These are phyloP conservation scores for Cyclotella distinguenda DNA, from an alignment of 108 stramenopile genomes.

Conservation along the genomic window DNA sequence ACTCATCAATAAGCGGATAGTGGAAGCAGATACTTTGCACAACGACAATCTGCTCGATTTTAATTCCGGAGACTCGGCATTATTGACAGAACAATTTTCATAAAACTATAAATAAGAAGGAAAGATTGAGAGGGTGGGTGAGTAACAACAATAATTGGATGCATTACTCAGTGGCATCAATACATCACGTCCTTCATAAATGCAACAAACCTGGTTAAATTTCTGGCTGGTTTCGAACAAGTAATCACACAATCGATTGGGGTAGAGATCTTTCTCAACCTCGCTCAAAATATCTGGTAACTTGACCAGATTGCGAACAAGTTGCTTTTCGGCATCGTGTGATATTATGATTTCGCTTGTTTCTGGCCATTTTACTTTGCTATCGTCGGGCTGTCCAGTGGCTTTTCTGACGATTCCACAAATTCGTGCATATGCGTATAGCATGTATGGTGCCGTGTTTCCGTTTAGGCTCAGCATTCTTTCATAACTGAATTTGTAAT, in stretches of 20 bases:
- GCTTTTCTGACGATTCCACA: conserved; percentile 94
- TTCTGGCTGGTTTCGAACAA: conserved; percentile 89
- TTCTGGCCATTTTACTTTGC: conserved; percentile 66
- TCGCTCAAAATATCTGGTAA: conserved; percentile 83
- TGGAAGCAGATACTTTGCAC: conserved; percentile 88
- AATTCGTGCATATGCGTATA: conserved; percentile 95
- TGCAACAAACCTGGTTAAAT: conserved; percentile 69
- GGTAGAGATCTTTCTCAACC: conserved; percentile 88
- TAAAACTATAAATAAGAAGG: conserved; percentile 55
- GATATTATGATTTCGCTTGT: conserved; percentile 69
- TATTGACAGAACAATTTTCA: conserved; percentile 88
- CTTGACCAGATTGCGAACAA: conserved; percentile 85
- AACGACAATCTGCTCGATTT: conserved; percentile 86
- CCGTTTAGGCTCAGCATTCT: conserved; percentile 97
- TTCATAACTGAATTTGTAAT: conserved; percentile 98
- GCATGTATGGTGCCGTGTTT: conserved; percentile 99
- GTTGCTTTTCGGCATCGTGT: conserved; percentile 82
- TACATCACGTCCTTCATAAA: conserved; percentile 23
- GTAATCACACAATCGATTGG: conserved; percentile 94
- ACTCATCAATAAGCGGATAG: conserved; percentile 78
- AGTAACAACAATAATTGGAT: no score
- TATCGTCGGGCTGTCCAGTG: conserved; percentile 65
- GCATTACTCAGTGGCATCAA: no score
- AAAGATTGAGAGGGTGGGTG: neutral
- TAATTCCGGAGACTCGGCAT: conserved; percentile 76